A percentile compares a stretch with the other conserved stretches of the same genome.
Conservation (phyloP, 2,329 filamentous ascomycete genomes). For the Fusarium tjaetaba region DNA sequence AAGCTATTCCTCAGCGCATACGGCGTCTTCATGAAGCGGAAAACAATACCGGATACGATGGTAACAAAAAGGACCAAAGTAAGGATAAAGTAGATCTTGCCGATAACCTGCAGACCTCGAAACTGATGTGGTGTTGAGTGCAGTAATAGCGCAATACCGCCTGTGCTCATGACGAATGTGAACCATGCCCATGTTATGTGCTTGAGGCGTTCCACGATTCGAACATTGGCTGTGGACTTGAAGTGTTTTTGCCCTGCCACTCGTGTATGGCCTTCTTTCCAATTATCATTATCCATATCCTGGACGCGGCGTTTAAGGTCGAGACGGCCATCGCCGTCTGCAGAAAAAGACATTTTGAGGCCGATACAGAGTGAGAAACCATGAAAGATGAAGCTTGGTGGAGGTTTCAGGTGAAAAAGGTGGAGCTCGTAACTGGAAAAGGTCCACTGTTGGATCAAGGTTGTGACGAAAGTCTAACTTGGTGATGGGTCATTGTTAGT, state of each 20-base stretch:
- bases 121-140: conserved; percentile 56
- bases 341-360: conserved; percentile 10
- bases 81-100: conserved; percentile 58
- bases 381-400: background rate
- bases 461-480: background rate
- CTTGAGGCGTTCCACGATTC: conserved; percentile 36
- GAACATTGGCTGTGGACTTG: conserved; percentile 23
- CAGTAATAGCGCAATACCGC: conserved; percentile 45
- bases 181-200: conserved; percentile 49
- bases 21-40: conserved; percentile 67
- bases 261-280: conserved; percentile 42
- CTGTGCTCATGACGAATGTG: conserved; percentile 49
- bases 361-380: background rate
- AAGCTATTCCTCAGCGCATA: conserved; percentile 61
- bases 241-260: conserved; percentile 38
- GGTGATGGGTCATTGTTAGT: conserved; percentile 1
- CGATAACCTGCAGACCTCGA: conserved; percentile 57
- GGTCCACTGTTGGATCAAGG: conserved; percentile 12
- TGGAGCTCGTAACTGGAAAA: background rate
- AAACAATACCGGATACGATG: conserved; percentile 63
- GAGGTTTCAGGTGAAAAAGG: background rate
- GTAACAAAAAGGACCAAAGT: conserved; percentile 60
- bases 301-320: conserved; percentile 30
- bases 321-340: conserved; percentile 8
- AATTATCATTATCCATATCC: conserved; percentile 39